Conservation (phyloP, 2,329 filamentous ascomycete genomes). For the Alternaria sp. region DNA sequence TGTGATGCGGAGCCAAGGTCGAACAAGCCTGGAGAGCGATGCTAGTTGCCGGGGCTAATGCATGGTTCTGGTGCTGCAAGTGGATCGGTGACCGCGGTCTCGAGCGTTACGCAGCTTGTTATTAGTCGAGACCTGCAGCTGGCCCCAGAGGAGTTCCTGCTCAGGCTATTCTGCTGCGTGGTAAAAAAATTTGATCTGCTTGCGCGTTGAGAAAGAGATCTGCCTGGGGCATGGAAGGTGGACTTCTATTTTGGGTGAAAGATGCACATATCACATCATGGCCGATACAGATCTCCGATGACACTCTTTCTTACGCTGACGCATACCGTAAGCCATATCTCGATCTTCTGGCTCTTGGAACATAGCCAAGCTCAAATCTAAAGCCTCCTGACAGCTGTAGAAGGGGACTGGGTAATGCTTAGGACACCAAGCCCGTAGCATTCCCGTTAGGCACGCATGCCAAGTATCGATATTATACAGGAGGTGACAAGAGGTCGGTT, state of each 20-base stretch:
- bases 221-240: background rate
- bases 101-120: conserved; percentile 16
- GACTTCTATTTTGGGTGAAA: background rate
- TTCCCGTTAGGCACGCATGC: conserved; percentile 13
- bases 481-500: conserved; percentile 10
- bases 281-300: background rate
- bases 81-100: conserved; percentile 29
- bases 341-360: background rate
- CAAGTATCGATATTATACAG: conserved; percentile 16
- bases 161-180: background rate
- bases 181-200: background rate
- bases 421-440: conserved; percentile 23
- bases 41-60: conserved; percentile 20
- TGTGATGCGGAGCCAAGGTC: conserved; percentile 45
- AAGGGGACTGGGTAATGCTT: conserved; percentile 18
- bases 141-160: conserved; percentile 8
- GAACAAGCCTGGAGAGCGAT: conserved; percentile 28
- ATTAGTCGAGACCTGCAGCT: conserved; percentile 10
- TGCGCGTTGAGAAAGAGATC: background rate
- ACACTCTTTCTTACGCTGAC: background rate
- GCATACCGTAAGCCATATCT: background rate
- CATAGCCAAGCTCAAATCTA: conserved; percentile 16
- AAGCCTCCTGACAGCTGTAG: conserved; percentile 18
- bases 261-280: background rate
- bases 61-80: conserved; percentile 15